Evolutionary conservation across 2,329 filamentous ascomycete species (phyloP).

Genomic region (Tolypocladium cylindrosporum): DNA sequence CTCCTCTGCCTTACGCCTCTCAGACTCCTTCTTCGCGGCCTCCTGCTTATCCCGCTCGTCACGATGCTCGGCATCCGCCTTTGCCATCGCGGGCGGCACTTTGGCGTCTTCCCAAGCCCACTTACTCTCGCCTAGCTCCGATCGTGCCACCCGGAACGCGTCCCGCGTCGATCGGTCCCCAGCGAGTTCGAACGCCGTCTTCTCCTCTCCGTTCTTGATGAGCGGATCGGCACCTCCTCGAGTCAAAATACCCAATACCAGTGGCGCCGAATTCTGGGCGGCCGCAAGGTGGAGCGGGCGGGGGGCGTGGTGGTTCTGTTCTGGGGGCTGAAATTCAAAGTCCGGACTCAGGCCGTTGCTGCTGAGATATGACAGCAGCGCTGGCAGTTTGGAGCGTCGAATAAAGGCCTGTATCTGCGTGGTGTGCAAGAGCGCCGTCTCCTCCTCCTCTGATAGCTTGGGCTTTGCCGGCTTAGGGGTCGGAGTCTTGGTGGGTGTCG

Average conservation of each 20-base stretch:
- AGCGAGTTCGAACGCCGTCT: slow-evolving; percentile 75
- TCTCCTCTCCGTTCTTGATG: slow-evolving; percentile 61
- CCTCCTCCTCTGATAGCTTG: slow-evolving; percentile 72
- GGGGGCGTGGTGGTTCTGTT: slow-evolving; percentile 68
- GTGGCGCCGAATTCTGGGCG: slow-evolving; percentile 64
- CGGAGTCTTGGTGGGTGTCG: slow-evolving; percentile 22
- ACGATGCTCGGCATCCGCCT: slow-evolving; percentile 60
- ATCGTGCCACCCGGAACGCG: slow-evolving; percentile 80
- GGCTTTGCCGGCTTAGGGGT: slow-evolving; percentile 44
- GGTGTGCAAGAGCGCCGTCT: slow-evolving; percentile 73
- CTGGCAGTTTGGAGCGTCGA: slow-evolving; percentile 81
- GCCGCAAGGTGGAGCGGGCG: slow-evolving; percentile 82
- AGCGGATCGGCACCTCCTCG: slow-evolving; percentile 70
- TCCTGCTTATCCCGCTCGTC: slow-evolving; percentile 61
- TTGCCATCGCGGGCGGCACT: slow-evolving; percentile 62
- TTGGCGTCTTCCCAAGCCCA: slow-evolving; percentile 73
- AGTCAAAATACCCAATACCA: slow-evolving; percentile 67
- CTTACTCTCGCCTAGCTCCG: slow-evolving; percentile 64
- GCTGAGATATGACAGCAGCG: slow-evolving; percentile 72
- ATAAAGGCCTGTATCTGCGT: slow-evolving; percentile 82
- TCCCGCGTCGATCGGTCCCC: slow-evolving; percentile 81
- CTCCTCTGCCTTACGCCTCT: slow-evolving; percentile 63
- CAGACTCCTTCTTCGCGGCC: slow-evolving; percentile 56
- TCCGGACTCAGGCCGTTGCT: slow-evolving; percentile 61
- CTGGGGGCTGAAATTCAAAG: slow-evolving; percentile 65